Conservation (phyloP, 345 rosid genomes). For the Linum tenue region DNA sequence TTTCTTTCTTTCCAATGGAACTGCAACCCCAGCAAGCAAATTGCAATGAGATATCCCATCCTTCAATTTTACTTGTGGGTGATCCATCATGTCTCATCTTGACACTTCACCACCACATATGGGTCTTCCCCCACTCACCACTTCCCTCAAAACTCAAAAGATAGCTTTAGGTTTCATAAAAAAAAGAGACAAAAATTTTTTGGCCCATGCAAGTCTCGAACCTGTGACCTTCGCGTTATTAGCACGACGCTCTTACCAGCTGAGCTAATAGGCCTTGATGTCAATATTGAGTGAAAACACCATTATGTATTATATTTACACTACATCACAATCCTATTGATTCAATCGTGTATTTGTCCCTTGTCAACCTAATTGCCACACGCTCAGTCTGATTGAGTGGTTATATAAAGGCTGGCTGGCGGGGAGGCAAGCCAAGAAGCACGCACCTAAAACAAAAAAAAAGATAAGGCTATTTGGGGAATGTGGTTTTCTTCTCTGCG, state of each 20-base stretch:
- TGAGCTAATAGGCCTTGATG: constrained; percentile 1
- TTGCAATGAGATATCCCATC: constrained; percentile 19
- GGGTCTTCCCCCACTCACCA: constrained; percentile 7
- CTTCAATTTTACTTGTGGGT: not conserved
- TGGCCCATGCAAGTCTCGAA: constrained; percentile 6
- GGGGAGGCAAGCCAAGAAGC: not conserved
- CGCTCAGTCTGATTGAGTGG: too few relatives aligned
- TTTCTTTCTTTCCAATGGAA: not conserved
- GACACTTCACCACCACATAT: not conserved
- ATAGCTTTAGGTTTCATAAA: not conserved
- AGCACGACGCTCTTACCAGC: constrained; percentile 13
- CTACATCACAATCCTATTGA: not conserved
- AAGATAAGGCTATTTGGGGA: not conserved
- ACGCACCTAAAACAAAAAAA: not conserved
- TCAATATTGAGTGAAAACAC: not conserved
- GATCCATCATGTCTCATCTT: constrained; percentile 19
- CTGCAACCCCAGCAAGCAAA: not conserved
- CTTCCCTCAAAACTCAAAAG: not conserved
- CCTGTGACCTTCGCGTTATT: constrained; percentile 7
- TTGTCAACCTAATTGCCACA: too few relatives aligned
- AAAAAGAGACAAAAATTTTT: not conserved
- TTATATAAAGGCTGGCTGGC: not conserved
- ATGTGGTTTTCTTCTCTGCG: not conserved
- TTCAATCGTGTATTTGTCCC: too few relatives aligned
- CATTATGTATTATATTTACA: not conserved